Conservation (phyloP, 495 filamentous ascomycete species). For the Terfezia boudieri region DNA sequence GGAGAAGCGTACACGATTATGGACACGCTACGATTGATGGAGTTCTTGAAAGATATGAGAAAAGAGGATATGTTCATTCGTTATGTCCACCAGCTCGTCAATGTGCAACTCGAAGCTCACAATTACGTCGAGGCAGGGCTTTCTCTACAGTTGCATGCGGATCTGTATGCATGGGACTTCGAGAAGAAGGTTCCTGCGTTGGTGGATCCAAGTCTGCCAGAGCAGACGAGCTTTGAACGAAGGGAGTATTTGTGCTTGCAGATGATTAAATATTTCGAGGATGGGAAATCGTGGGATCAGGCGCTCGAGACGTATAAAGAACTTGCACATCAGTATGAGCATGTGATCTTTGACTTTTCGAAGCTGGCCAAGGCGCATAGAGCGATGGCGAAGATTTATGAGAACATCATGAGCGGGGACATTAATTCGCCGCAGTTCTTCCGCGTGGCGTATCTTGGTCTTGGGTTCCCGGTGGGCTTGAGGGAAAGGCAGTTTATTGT, state of each 20-base stretch:
- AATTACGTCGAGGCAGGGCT: conserved; percentile 83
- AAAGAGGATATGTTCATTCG: conserved; percentile 93
- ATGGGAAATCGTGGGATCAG: conserved; percentile 76
- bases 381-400: conserved; percentile 85
- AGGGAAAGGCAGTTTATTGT: conserved; percentile 88
- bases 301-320: conserved; percentile 82
- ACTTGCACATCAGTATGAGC: conserved; percentile 71
- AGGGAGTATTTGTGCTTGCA: conserved; percentile 83
- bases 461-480: conserved; percentile 62
- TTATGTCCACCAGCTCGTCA: conserved; percentile 83
- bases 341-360: conserved; percentile 67
- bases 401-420: conserved; percentile 49
- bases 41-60: conserved; percentile 90
- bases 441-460: conserved; percentile 72
- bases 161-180: conserved; percentile 81
- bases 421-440: conserved; percentile 67
- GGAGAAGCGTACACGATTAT: conserved; percentile 59
- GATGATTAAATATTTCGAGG: conserved; percentile 85
- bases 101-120: conserved; percentile 46
- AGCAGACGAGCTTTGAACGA: conserved; percentile 75
- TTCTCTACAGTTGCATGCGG: conserved; percentile 73
- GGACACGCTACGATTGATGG: conserved; percentile 79
- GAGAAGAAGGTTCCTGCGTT: conserved; percentile 42
- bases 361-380: conserved; percentile 76
- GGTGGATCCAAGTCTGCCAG: conserved; percentile 49